Evolutionary conservation across 2,329 filamentous ascomycete species (phyloP), one percentile per base, ranked within the genome.

Genomic region (Myotisia sp.): DNA sequence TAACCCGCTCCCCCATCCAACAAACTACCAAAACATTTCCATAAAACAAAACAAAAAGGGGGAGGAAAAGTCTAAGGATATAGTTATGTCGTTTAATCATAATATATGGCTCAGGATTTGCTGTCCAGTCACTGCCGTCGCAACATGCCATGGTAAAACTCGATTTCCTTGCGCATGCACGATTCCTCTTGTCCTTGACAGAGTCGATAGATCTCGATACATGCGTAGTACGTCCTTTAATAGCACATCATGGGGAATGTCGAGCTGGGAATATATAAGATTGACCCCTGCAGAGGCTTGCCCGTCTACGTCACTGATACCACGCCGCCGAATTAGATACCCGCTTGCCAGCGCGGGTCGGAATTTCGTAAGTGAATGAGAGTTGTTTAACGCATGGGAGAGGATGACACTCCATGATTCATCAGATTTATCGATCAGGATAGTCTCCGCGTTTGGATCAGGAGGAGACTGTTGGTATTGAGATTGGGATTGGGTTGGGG

Each of bases 331-430:
- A 27, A 67, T 47, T 3, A 67, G 50, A 44, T 63, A 62, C 14
- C 59, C 63, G 38, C 59, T 66, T n/a, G 54, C 53, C 26, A 63
- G 43, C 5, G 59, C 54, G 14, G 61, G 60, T 14, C 55, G 54
- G 43, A 56, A 57, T 14, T 5, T 36, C 10, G 56, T 55, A 22
- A 63, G 44, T 29, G 56, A 57, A 1, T 52, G 49, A 3, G 59
- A 58, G 37, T 52, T 56, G 37, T 60, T 60, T 21, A 61, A 44
- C 18, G 56, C 62, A 44, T 68, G 66, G 0, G 64, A 64, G 37
- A 76, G 57, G 13, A 74, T 59, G 5, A 74, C 53, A 20, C 60
- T 63, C 69, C 71, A 76, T 1, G 67, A 68, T 42, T 77, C 71
- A 46, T 77, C 31, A 14, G 62, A 63, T 12, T 65, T 52, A 44